Percentiles rank a stretch among this genome's conserved stretches.
phyloP scores from a whole-genome alignment of 495 filamentous ascomycete genomes.

The Baudoinia panamericana region DNA sequence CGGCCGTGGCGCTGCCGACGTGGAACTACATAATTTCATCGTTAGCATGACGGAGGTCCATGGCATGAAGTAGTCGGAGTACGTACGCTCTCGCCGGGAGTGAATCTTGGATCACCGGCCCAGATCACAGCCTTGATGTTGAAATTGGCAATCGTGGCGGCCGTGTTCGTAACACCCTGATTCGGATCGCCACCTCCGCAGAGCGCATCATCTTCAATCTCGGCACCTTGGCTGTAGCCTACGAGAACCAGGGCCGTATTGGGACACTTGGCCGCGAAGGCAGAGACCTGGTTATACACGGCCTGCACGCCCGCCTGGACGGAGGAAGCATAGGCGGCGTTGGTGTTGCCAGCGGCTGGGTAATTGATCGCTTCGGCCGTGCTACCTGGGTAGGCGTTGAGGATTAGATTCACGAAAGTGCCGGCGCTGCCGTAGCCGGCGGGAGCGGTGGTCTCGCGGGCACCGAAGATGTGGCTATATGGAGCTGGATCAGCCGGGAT shows the following conservation, averaged over 20 bases:
- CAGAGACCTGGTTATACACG: conserved; percentile 8
- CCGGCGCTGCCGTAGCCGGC: conserved; percentile 16
- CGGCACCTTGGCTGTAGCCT: conserved; percentile 18
- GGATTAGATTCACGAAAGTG: conserved; percentile 14
- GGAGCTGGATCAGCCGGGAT: not conserved
- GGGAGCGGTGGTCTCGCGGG: conserved; percentile 19
- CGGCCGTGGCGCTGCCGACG: conserved; percentile 10
- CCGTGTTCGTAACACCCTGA: conserved; percentile 12
- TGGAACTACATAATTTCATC: too few relatives aligned
- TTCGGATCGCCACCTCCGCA: conserved; percentile 17
- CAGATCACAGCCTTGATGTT: conserved; percentile 19
- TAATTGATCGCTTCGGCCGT: conserved; percentile 17
- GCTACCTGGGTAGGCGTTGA: conserved; percentile 15
- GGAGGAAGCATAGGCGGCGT: conserved; percentile 9
- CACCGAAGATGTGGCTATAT: conserved; percentile 18
- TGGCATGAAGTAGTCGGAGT: too few relatives aligned
- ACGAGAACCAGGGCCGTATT: conserved; percentile 15
- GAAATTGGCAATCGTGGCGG: conserved; percentile 12
- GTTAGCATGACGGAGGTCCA: too few relatives aligned
- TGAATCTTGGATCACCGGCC: conserved; percentile 12
- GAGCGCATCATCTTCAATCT: conserved; percentile 15
- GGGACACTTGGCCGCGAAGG: conserved; percentile 11
- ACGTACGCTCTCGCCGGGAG: conserved; percentile 3
- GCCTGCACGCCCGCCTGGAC: conserved; percentile 10
- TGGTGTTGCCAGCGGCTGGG: conserved; percentile 10